Conservation (phyloP, 2,329 filamentous ascomycete species). For the Fusarium annulatum region DNA sequence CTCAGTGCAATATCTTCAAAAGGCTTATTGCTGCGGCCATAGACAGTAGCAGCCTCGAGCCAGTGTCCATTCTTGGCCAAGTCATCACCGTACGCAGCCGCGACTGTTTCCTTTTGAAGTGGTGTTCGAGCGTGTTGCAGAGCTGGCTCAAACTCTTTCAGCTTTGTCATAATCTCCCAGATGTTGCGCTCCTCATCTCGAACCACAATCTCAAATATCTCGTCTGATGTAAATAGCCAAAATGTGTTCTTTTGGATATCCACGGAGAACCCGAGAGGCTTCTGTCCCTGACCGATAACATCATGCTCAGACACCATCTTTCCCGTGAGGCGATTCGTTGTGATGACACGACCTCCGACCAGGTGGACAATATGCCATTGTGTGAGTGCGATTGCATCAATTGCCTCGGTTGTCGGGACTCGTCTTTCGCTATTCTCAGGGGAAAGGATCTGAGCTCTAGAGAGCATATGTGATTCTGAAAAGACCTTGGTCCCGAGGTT, state of each 20-base stretch:
- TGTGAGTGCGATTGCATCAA: slow-evolving; percentile 85
- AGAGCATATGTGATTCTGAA: slow-evolving; percentile 80
- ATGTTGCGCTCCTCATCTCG: slow-evolving; percentile 91
- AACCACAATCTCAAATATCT: slow-evolving; percentile 94
- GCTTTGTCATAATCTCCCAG: slow-evolving; percentile 91
- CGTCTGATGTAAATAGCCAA: slow-evolving; percentile 91
- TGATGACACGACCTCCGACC: slow-evolving; percentile 84
- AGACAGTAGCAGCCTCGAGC: slow-evolving; percentile 86
- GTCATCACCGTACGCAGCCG: slow-evolving; percentile 91
- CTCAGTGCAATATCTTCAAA: slow-evolving; percentile 95
- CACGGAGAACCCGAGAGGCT: slow-evolving; percentile 83
- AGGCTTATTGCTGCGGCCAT: slow-evolving; percentile 94
- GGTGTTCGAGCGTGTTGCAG: slow-evolving; percentile 84
- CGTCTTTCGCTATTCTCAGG: slow-evolving; percentile 73
- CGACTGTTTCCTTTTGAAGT: slow-evolving; percentile 88
- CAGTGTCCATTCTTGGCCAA: slow-evolving; percentile 85
- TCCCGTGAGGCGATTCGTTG: slow-evolving; percentile 87
- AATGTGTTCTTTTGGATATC: slow-evolving; percentile 97
- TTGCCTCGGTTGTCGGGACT: slow-evolving; percentile 74
- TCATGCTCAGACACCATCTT: slow-evolving; percentile 88
- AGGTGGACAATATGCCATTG: slow-evolving; percentile 93
- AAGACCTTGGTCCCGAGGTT: slow-evolving; percentile 80
- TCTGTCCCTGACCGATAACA: slow-evolving; percentile 83
- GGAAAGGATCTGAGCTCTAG: slow-evolving; percentile 77
- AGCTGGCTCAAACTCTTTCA: slow-evolving; percentile 88